phyloP scores from a whole-genome alignment of 2,329 filamentous ascomycete genomes.

The Tolypocladium sp. region DNA sequence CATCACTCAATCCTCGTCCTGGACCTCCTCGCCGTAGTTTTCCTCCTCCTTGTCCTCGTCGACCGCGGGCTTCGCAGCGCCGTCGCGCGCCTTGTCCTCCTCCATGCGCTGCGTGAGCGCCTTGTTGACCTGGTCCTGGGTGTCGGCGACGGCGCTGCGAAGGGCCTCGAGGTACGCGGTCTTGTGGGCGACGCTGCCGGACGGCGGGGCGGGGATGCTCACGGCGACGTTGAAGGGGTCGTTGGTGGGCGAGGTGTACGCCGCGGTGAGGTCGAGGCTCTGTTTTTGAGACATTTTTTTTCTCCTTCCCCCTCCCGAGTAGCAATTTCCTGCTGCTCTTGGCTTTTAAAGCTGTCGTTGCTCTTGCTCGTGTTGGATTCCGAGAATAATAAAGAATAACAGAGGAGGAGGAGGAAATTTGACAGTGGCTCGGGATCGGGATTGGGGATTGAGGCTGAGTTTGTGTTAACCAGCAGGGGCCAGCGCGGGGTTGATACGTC shows the following conservation, averaged over 20 bases:
- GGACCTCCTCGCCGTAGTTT: constrained; percentile 79
- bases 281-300: background rate
- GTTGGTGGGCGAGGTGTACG: constrained; percentile 45
- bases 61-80: constrained; percentile 18
- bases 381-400: background rate
- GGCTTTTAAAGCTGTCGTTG: background rate
- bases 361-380: background rate
- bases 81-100: constrained; percentile 51
- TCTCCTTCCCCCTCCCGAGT: background rate
- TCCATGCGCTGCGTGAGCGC: constrained; percentile 69
- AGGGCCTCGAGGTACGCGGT: constrained; percentile 51
- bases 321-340: background rate
- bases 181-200: constrained; percentile 36
- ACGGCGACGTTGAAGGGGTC: constrained; percentile 34
- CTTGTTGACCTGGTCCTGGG: constrained; percentile 61
- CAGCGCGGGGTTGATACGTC: background rate
- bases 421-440: background rate
- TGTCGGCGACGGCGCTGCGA: constrained; percentile 41
- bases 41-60: constrained; percentile 58
- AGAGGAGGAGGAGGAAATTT: background rate
- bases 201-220: constrained; percentile 22
- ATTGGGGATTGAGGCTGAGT: background rate
- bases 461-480: background rate
- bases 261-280: constrained; percentile 29
- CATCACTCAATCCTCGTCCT: constrained; percentile 47